Evolutionary conservation across 169 alveolate genomes (phyloP).

Genomic region (Theileria equi): DNA sequence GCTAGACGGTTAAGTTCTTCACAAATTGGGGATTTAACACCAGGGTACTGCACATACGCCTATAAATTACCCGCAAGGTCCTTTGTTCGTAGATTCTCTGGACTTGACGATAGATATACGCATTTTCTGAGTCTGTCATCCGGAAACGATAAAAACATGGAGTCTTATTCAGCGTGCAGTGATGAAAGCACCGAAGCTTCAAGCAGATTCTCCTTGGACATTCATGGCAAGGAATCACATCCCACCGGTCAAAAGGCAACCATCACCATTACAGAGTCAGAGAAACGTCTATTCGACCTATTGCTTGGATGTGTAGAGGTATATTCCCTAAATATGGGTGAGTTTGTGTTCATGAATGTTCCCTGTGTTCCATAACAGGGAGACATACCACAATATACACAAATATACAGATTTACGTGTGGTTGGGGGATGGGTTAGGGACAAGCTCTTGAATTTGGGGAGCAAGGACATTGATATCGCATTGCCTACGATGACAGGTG

Average conservation of each 20-base stretch:
- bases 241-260: slow-evolving; percentile 3
- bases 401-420: slow-evolving; percentile 82
- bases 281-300: slow-evolving; percentile 40
- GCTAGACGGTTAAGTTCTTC: too few relatives aligned
- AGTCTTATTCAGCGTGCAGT: too few relatives aligned
- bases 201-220: slow-evolving; percentile 2
- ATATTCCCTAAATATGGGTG: slow-evolving; percentile 40
- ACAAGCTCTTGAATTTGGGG: slow-evolving; percentile 80
- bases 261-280: slow-evolving; percentile 35
- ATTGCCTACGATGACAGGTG: slow-evolving; percentile 92
- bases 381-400: too few relatives aligned
- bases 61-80: too few relatives aligned
- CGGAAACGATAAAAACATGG: too few relatives aligned
- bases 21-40: too few relatives aligned
- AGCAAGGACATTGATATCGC: slow-evolving; percentile 97
- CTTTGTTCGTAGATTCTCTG: too few relatives aligned
- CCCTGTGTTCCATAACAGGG: too few relatives aligned
- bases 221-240: slow-evolving; percentile 17
- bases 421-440: slow-evolving; percentile 99
- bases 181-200: neutral
- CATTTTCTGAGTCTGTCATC: too few relatives aligned
- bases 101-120: too few relatives aligned
- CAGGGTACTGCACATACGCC: too few relatives aligned
- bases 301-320: slow-evolving; percentile 38
- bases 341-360: neutral